A percentile compares a stretch with the other conserved stretches of the same genome.
Evolutionary conservation across 768 basidiomycete species (phyloP).

Genomic region (Fistulinella prunicolor): DNA sequence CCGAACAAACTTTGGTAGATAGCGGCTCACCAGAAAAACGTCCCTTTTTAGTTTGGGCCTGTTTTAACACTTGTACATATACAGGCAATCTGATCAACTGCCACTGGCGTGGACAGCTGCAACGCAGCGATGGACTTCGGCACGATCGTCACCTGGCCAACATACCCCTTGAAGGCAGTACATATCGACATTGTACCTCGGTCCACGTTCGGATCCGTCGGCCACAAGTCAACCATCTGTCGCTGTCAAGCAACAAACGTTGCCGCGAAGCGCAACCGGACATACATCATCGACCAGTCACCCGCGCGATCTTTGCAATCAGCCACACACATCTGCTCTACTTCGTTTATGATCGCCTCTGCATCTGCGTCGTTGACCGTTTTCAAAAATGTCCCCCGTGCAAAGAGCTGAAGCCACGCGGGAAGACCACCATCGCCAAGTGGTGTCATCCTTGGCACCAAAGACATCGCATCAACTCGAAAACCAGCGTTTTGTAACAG

Average conservation of each 20-base stretch:
- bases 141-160: slow-evolving; percentile 6
- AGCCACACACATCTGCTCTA: slow-evolving; percentile 50
- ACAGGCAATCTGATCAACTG: slow-evolving; percentile 1
- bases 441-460: slow-evolving; percentile 55
- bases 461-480: slow-evolving; percentile 47
- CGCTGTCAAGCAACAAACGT: slow-evolving; percentile 32
- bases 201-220: slow-evolving; percentile 1
- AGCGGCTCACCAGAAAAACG: not conserved
- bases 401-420: slow-evolving; percentile 72
- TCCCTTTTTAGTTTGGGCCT: slow-evolving; percentile 10
- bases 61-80: not conserved
- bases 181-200: slow-evolving; percentile 1
- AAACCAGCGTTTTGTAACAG: slow-evolving; percentile 58
- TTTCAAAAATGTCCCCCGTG: slow-evolving; percentile 55
- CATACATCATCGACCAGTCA: slow-evolving; percentile 72
- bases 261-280: slow-evolving; percentile 63
- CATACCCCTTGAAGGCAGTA: not conserved
- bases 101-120: not conserved
- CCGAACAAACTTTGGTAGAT: not conserved
- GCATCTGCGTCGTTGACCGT: slow-evolving; percentile 53
- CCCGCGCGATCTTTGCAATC: slow-evolving; percentile 59
- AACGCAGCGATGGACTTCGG: slow-evolving; percentile 1
- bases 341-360: slow-evolving; percentile 57
- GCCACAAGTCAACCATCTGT: slow-evolving; percentile 8
- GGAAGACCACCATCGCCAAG: slow-evolving; percentile 46